These are phyloP conservation scores for Trametes polyzona DNA, from an alignment of 1,284 basidiomycete genomes.

Conservation along the genomic window DNA sequence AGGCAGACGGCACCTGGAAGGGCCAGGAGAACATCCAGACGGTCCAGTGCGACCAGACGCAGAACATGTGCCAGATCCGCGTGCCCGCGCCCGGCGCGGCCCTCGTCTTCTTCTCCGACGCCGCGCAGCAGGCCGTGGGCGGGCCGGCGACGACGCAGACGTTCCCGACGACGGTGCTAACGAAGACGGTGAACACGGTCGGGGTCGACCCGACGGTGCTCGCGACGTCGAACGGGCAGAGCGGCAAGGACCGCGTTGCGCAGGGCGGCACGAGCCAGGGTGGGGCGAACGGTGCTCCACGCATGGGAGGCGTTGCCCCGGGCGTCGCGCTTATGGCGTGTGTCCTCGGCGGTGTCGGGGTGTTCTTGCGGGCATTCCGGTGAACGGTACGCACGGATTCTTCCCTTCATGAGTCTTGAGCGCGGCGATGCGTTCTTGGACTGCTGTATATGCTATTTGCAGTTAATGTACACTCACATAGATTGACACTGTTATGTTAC, in stretches of 20 bases:
- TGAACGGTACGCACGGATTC: conserved; percentile 3
- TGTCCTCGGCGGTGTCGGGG: conserved; percentile 12
- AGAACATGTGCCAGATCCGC: conserved; percentile 58
- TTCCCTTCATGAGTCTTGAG: too few relatives aligned
- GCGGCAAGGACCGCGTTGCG: conserved; percentile 30
- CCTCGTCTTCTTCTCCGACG: conserved; percentile 68
- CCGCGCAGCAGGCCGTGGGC: conserved; percentile 44
- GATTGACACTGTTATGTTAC: conserved; percentile 1
- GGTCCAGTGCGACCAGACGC: conserved; percentile 53
- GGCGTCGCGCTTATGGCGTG: conserved; percentile 15
- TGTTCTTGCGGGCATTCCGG: conserved; percentile 10
- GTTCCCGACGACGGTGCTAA: conserved; percentile 58
- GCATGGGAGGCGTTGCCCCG: conserved; percentile 10
- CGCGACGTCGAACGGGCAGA: conserved; percentile 37
- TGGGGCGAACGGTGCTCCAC: conserved; percentile 30
- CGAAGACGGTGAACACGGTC: conserved; percentile 49
- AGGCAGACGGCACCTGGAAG: conserved; percentile 65
- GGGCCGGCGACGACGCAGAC: conserved; percentile 47
- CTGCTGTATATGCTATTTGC: conserved; percentile 17
- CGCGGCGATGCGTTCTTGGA: conserved; percentile 6
- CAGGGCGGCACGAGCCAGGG: conserved; percentile 36
- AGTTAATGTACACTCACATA: conserved; percentile 16
- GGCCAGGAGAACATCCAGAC: conserved; percentile 56
- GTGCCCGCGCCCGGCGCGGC: conserved; percentile 75
- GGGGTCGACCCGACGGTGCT: conserved; percentile 35